Conservation (phyloP, 441 rosid genomes). For the Hura crepitans region DNA sequence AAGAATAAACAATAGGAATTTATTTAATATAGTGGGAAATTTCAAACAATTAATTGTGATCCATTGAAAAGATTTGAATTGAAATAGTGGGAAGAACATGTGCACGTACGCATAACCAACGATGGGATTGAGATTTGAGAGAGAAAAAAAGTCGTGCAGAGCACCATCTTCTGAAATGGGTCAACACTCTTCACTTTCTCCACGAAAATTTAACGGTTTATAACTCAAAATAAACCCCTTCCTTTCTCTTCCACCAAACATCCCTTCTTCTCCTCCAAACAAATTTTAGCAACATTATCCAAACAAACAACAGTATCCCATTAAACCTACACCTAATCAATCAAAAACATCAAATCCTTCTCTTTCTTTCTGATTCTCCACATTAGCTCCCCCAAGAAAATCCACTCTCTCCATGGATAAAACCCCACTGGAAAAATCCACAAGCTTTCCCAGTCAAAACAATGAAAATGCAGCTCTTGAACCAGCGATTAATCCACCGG, state of each 20-base stretch:
- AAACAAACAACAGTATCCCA: no score
- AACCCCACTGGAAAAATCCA: conserved; percentile 18
- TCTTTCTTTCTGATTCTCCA: neutral
- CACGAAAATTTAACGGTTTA: conserved; percentile 20
- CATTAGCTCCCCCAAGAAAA: neutral
- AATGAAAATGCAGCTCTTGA: neutral
- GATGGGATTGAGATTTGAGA: no score
- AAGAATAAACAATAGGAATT: no score
- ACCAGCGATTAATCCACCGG: neutral
- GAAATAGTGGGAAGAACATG: neutral
- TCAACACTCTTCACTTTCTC: conserved; percentile 27
- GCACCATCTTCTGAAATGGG: conserved; percentile 20
- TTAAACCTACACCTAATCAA: no score
- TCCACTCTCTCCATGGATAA: conserved; percentile 21
- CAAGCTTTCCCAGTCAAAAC: neutral
- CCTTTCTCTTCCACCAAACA: neutral
- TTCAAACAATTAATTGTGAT: no score
- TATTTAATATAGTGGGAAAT: no score
- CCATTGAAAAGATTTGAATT: neutral
- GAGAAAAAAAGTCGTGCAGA: neutral
- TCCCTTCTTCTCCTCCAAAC: conserved; percentile 19
- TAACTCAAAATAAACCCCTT: neutral
- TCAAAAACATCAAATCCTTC: neutral
- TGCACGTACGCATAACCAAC: neutral
- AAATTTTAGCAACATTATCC: conserved; percentile 10